Conservation (phyloP, 345 rosid species). For the Streptanthus diversifolius region DNA sequence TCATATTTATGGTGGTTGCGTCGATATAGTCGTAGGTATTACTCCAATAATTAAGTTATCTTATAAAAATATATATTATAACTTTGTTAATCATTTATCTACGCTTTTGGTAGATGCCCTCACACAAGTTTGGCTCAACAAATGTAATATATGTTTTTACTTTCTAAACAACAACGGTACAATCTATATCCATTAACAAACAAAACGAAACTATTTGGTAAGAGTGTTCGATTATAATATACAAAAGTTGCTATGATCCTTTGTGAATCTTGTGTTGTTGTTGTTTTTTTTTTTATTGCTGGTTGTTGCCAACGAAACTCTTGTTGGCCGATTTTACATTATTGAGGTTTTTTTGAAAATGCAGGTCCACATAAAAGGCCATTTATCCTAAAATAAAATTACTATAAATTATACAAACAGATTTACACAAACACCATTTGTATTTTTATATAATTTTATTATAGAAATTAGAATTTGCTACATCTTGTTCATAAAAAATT, state of each 20-base stretch:
- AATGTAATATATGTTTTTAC: background rate
- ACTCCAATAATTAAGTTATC: slow-evolving; percentile 21
- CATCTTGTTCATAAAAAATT: background rate
- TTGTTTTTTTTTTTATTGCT: slow-evolving; percentile 26
- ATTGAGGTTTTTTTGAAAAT: slow-evolving; percentile 5
- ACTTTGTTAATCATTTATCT: background rate
- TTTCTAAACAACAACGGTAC: background rate
- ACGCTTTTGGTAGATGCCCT: slow-evolving; percentile 22
- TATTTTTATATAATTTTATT: background rate
- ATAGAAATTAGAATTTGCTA: background rate
- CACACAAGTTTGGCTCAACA: slow-evolving; percentile 17
- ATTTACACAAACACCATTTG: background rate
- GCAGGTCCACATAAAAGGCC: slow-evolving; percentile 23
- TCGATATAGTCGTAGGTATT: slow-evolving; percentile 21
- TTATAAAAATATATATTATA: background rate
- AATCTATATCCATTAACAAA: background rate
- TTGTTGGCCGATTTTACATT: slow-evolving; percentile 30
- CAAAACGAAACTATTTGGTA: slow-evolving; percentile 23
- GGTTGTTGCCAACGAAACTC: slow-evolving; percentile 36
- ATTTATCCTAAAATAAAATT: background rate
- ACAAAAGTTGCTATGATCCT: slow-evolving; percentile 16
- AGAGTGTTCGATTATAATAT: slow-evolving; percentile 4
- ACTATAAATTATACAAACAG: no score
- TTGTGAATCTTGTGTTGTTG: background rate
- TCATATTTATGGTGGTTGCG: slow-evolving; percentile 28